Evolutionary conservation across 2,329 filamentous ascomycete genomes (phyloP), one percentile per base, ranked within the genome.

Genomic region (Verticillium dahliae): DNA sequence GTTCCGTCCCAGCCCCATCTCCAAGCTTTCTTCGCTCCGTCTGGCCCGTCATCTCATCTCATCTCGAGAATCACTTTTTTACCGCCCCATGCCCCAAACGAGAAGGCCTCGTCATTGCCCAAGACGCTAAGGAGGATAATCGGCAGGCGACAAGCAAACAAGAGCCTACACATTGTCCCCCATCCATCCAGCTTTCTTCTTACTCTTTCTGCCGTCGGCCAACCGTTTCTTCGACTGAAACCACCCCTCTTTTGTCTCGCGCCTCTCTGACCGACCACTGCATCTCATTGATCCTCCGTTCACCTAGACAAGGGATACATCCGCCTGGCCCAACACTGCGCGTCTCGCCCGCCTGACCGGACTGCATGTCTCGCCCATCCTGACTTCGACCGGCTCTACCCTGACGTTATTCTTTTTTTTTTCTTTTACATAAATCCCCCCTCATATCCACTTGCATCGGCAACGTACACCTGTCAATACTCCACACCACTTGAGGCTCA

Each of bases 111-210:
- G 64, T 65, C 62, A 64, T 62, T 61, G 61, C 57, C 64, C 64
- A 64, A 65, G 64, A 64, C 64, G 62, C 64, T 65, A 65, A 64
- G 45, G 62, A 63, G 64, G 63, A 60, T 39, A 22, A 61, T 62
- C 63, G 63, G 63, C 63, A 65, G 45, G 45, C 45, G 45, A 52
- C 45, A 9, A 18, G n/a, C 54, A 14, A 15, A 56, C 54, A 34
- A 34, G 27, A 31, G 27, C 27, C 54, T n/a, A 56, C 33, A 56
- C 11, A 56, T 35, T n/a, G 27, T 56, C 33, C 34, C 5, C 27
- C 22, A 15, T 59, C 56, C n/a, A 39, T 22, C 60, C 37, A 50
- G 38, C 52, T 55, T 27, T 31, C 35, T 55, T 37, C 56, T 60
- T 34, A 60, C 62, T 50, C 60, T 60, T 60, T 35, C 31, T 33